Conservation (phyloP, 2,329 filamentous ascomycete species). For the Aulographum hederae region DNA sequence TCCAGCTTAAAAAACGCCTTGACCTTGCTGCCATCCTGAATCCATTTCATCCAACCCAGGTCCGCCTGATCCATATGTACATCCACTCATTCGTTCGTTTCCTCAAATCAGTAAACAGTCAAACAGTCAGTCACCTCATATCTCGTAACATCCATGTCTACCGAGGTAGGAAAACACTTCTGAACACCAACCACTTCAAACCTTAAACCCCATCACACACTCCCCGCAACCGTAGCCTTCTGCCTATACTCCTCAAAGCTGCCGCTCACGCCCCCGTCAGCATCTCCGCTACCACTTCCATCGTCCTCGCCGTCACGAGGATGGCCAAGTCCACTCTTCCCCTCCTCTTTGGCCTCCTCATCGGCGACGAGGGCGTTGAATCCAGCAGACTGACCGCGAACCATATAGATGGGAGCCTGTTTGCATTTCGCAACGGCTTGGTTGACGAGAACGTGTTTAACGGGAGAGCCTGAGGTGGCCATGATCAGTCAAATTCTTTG, state of each 20-base stretch:
- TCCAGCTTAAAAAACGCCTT: too few relatives aligned
- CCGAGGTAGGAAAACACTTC: too few relatives aligned
- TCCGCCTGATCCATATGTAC: too few relatives aligned
- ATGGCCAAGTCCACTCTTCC: conserved; percentile 11
- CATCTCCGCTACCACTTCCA: conserved; percentile 10
- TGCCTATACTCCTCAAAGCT: conserved; percentile 29
- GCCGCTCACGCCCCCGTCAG: conserved; percentile 10
- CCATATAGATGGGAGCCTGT: conserved; percentile 22
- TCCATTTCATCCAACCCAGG: too few relatives aligned
- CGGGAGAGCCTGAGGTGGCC: too few relatives aligned
- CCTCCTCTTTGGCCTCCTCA: conserved; percentile 28
- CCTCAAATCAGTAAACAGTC: too few relatives aligned
- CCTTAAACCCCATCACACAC: too few relatives aligned
- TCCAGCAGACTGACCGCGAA: conserved; percentile 19
- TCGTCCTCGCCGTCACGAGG: conserved; percentile 8
- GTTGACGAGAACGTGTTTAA: conserved; percentile 26
- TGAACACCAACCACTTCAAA: too few relatives aligned
- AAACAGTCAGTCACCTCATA: too few relatives aligned
- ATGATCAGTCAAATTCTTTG: not conserved
- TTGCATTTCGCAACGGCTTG: conserved; percentile 25
- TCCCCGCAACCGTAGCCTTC: conserved; percentile 18
- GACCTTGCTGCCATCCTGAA: too few relatives aligned
- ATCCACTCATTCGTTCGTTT: too few relatives aligned
- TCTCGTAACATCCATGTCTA: too few relatives aligned
- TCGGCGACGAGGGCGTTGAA: conserved; percentile 20